These are phyloP conservation scores for Leucaena leucocephala DNA, from an alignment of 306 rosid genomes.

Conservation along the genomic window DNA sequence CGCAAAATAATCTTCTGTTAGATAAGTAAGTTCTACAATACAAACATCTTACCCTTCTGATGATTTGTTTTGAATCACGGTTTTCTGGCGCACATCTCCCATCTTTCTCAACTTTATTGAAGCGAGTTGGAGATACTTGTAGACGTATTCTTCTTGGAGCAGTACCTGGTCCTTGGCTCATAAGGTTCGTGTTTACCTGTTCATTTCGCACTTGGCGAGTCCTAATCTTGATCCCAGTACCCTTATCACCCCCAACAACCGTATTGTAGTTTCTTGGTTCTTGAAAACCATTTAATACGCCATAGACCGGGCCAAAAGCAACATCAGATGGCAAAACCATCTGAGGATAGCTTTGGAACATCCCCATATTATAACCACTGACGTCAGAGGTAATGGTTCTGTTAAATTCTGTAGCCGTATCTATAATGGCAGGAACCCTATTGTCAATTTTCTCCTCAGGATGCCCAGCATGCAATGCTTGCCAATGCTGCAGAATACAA, in stretches of 20 bases:
- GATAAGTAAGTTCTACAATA: conserved; percentile 21
- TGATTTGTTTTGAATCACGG: conserved; percentile 43
- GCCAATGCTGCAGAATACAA: conserved; percentile 43
- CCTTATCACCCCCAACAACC: conserved; percentile 26
- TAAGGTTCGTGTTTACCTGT: conserved; percentile 15
- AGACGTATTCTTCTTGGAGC: conserved; percentile 73
- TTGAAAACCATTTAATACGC: conserved; percentile 30
- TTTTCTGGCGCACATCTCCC: conserved; percentile 35
- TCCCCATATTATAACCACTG: conserved; percentile 24
- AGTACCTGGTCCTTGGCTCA: conserved; percentile 38
- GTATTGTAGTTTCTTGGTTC: conserved; percentile 42
- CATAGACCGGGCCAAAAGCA: conserved; percentile 41
- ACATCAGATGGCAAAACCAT: conserved; percentile 38
- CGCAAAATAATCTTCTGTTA: conserved; percentile 17
- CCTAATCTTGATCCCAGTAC: conserved; percentile 50
- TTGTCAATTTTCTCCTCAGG: conserved; percentile 35
- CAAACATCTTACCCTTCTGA: conserved; percentile 54
- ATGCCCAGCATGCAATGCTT: conserved; percentile 20
- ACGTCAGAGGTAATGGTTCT: conserved; percentile 28
- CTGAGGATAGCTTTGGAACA: conserved; percentile 33
- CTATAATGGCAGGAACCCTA: conserved; percentile 33
- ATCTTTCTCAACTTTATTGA: conserved; percentile 15
- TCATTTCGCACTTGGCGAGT: conserved; percentile 39
- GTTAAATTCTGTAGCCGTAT: conserved; percentile 36
- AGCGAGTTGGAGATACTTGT: neutral